Evolutionary conservation across 768 basidiomycete genomes (phyloP), one percentile per base, ranked within the genome.

Genomic region (Wakefieldia striispora): DNA sequence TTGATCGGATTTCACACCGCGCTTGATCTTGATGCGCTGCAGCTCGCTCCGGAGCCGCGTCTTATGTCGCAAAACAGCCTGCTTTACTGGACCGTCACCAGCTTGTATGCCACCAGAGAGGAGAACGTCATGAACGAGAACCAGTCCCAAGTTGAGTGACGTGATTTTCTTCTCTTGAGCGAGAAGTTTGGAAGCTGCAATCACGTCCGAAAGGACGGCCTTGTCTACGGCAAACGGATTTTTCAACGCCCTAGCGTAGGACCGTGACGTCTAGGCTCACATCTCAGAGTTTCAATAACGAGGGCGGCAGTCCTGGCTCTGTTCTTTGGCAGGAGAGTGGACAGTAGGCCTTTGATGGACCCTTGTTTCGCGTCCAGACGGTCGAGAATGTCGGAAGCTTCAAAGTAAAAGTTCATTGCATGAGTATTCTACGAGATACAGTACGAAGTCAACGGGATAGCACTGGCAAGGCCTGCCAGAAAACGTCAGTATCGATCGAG

Each of bases 321-420:
- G 57, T 79, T 77, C 69, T 85, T 84, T 64, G 85, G 82, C 23
- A 88, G 81, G 24, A 93, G 73, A 47, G 81, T 79, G 17, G 82
- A 81, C 36, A 95, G 72, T 29, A 92, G 69, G 46, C 94, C 81
- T 64, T 95, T 94, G 63, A 97, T 88, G 13, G 91, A 95, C n/a
- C 93, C 94, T 67, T 92, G 78, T 66, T 88, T 93, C 38, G 82
- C 79, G 65, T 95, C 89, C 51, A 97, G 78, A 58, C 84, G 85
- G 65, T 95, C 92, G 59, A 97, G 74, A 5, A 84, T 77, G 61
- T 83, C 78, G 57, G 86, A 86, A 56, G 92, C 91, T 67, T 91
- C 86, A 73, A 92, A 92, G 74, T 97, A 97, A 73, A 95, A 94
- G 75, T 95, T 95, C 94, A 97, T 95, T 70, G 64, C 46, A 64